A percentile compares a stretch with the other conserved stretches of the same genome.
Evolutionary conservation across 345 rosid genomes (phyloP).

Genomic region (Populus tremula): DNA sequence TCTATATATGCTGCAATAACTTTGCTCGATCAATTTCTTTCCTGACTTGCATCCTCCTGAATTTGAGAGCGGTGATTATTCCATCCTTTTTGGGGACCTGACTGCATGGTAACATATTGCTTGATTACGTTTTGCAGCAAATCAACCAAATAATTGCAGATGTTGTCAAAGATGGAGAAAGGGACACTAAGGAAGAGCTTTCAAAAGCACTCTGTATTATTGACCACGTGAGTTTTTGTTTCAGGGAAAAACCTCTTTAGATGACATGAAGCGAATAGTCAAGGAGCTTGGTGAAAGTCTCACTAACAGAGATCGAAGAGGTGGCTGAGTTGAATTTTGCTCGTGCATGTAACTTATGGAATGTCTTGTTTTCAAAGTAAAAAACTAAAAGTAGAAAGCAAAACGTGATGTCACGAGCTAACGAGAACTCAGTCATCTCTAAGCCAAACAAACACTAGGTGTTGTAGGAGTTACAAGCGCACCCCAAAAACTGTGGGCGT

Average conservation of each 20-base stretch:
- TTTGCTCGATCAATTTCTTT: neutral
- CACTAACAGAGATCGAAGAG: conserved; percentile 55
- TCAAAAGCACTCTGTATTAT: conserved; percentile 70
- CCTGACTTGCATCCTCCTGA: neutral
- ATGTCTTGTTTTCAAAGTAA: neutral
- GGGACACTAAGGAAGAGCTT: conserved; percentile 90
- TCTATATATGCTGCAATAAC: neutral
- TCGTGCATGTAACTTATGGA: neutral
- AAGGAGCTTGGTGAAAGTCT: conserved; percentile 78
- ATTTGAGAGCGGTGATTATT: neutral
- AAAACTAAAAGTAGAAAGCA: neutral
- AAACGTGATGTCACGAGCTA: neutral
- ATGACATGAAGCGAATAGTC: conserved; percentile 59
- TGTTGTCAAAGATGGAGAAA: conserved; percentile 96
- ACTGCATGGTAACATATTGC: neutral
- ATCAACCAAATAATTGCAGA: conserved; percentile 94
- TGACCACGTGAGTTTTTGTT: conserved; percentile 47
- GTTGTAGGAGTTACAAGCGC: no score
- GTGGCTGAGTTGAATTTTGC: conserved; percentile 41
- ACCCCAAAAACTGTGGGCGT: no score
- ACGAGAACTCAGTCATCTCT: neutral
- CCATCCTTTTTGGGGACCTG: neutral
- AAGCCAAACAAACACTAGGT: no score
- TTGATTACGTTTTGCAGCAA: conserved; percentile 48
- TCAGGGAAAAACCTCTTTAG: conserved; percentile 70